Evolutionary conservation across 2,329 filamentous ascomycete species (phyloP), one percentile per base, ranked within the genome.

Genomic region (Curvularia hawaiiensis): DNA sequence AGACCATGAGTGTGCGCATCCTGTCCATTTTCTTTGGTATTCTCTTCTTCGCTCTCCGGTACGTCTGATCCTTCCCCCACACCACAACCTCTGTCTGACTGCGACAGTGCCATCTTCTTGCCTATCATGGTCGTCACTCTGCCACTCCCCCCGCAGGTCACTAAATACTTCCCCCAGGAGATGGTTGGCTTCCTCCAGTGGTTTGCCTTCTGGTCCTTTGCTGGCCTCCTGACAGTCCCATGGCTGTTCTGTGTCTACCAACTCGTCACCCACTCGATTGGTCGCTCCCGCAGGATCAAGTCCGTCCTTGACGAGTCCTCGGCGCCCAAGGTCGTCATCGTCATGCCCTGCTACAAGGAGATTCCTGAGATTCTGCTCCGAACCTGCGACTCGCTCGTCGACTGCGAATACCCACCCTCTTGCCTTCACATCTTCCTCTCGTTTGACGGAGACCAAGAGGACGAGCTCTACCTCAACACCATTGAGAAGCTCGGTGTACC

Each of bases 261-360:
- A 70, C 85, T 97, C 5, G 90, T 96, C 55, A 96, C 91, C 9
- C 90, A 95, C 67, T 90, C 91, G 33, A 82, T 98, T 26, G 93
- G 94, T 22, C 86, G 92, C 62, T 88, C 84, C 41, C 92, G 91
- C 74, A 85, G 89, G 51, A 91, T 97, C 72, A 93, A 96, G 73
- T 85, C 91, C 62, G 86, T 92, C 0, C 83, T 97, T 50, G 91
- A 97, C 74, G 91, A 96, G 72, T 80, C 85, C 3, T 92, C 89
- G 0, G 93, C 95, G 0, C 95, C 94, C 1, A 98, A 98, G 77
- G 90, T 96, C 16, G 92, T 97, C 62, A 90, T 98, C 59, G 89
- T 98, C 57, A 97, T 98, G 92, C 95, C 94, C 4, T 96, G 93
- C 71, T 98, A 97, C 80, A 92, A 95, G 71, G 95, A 98, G 73